Percentiles rank a stretch among this genome's conserved stretches.
Conservation (phyloP, 768 basidiomycete genomes). For the Favolaschia claudopus region DNA sequence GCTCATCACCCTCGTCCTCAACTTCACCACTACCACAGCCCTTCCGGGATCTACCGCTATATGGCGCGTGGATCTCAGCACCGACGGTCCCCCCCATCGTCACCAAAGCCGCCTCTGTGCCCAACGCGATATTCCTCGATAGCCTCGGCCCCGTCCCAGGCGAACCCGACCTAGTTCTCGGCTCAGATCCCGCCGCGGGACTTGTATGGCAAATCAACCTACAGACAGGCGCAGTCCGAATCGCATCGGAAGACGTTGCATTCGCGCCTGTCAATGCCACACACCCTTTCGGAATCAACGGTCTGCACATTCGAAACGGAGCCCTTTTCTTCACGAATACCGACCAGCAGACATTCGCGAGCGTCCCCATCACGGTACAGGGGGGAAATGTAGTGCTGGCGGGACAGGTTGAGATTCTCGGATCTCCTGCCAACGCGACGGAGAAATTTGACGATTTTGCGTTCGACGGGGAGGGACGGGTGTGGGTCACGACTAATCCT, state of each 20-base stretch:
- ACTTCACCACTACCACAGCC: constrained; percentile 2
- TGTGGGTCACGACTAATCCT: constrained; percentile 9
- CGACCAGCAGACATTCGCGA: constrained; percentile 5
- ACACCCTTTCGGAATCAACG: constrained; percentile 3
- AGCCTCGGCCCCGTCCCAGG: constrained; percentile 8
- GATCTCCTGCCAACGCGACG: constrained; percentile 1
- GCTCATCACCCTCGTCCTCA: not conserved
- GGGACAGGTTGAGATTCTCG: constrained; percentile 7
- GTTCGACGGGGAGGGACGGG: constrained; percentile 10
- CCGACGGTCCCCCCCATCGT: constrained; percentile 2
- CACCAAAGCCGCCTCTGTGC: constrained; percentile 6
- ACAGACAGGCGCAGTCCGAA: constrained; percentile 7
- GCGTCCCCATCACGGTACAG: constrained; percentile 2
- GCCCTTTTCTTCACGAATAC: constrained; percentile 10
- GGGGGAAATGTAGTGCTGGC: constrained; percentile 3
- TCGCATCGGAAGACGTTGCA: constrained; percentile 8
- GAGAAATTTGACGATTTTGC: constrained; percentile 14
- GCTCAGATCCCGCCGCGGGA: constrained; percentile 7
- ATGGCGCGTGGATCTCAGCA: constrained; percentile 13
- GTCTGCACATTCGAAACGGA: constrained; percentile 10
- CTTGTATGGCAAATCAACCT: constrained; percentile 12
- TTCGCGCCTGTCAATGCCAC: constrained; percentile 5
- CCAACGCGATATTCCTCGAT: constrained; percentile 8
- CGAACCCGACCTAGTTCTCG: constrained; percentile 13
- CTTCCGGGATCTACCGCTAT: constrained; percentile 8